These are phyloP conservation scores for Pseudopithomyces maydicus DNA, from an alignment of 2,329 filamentous ascomycete species.

Conservation along the genomic window DNA sequence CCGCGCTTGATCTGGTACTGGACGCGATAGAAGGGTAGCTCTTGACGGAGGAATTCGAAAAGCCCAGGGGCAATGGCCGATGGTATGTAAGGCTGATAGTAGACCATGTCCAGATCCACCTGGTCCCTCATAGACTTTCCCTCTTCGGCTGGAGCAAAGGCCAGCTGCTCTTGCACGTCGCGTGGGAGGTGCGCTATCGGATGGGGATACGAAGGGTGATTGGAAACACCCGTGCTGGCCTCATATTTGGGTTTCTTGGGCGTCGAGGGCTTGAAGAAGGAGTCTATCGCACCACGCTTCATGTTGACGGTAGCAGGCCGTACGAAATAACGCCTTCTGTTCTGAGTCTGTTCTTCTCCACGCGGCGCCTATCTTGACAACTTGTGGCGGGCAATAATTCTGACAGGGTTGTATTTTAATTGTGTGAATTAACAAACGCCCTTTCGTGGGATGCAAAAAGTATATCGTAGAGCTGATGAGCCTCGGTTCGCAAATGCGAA, in stretches of 20 bases:
- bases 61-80: constrained; percentile 60
- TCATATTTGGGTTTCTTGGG: constrained; percentile 49
- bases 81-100: constrained; percentile 75
- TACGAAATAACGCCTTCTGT: too few relatives aligned
- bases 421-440: too few relatives aligned
- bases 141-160: constrained; percentile 56
- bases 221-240: constrained; percentile 35
- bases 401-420: too few relatives aligned
- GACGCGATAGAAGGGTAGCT: constrained; percentile 77
- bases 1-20: constrained; percentile 74
- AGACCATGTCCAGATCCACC: constrained; percentile 73
- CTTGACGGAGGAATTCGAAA: constrained; percentile 72
- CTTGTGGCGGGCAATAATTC: too few relatives aligned
- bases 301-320: neutral
- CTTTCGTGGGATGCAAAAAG: too few relatives aligned
- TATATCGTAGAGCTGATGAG: neutral
- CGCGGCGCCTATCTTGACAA: too few relatives aligned
- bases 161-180: constrained; percentile 48
- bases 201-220: constrained; percentile 59
- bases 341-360: too few relatives aligned
- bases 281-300: constrained; percentile 68
- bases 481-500: neutral
- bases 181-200: constrained; percentile 55
- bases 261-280: constrained; percentile 65
- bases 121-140: constrained; percentile 67